phyloP scores from a whole-genome alignment of 2,329 filamentous ascomycete genomes.

The Fusarium pininemorale region DNA sequence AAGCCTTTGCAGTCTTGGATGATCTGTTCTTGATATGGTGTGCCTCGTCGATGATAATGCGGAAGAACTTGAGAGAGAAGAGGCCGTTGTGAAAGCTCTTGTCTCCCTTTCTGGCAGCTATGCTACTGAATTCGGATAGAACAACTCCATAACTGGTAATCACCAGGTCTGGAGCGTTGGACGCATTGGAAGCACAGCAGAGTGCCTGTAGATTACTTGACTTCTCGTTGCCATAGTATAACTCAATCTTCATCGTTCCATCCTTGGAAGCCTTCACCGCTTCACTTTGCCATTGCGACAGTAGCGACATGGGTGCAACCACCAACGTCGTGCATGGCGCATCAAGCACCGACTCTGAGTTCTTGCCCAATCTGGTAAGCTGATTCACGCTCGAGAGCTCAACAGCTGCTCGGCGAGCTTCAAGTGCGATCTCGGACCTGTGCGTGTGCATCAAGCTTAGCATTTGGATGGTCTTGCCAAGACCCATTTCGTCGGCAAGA shows the following conservation, averaged over 20 bases:
- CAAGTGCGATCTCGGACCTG: conserved; percentile 63
- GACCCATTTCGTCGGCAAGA: conserved; percentile 95
- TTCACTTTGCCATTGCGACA: conserved; percentile 98
- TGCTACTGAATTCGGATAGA: conserved; percentile 82
- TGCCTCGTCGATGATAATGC: conserved; percentile 93
- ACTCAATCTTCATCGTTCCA: conserved; percentile 82
- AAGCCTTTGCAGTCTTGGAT: conserved; percentile 94
- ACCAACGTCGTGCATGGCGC: conserved; percentile 93
- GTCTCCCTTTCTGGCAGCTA: conserved; percentile 73
- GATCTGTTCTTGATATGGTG: conserved; percentile 91
- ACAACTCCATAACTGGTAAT: conserved; percentile 96
- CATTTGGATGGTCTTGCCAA: conserved; percentile 99
- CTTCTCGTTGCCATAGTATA: conserved; percentile 95
- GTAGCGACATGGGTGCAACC: conserved; percentile 93
- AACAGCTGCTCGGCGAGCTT: conserved; percentile 46
- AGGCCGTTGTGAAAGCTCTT: conserved; percentile 74
- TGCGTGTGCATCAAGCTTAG: conserved; percentile 91
- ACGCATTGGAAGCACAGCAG: conserved; percentile 78
- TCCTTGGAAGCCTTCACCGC: conserved; percentile 88
- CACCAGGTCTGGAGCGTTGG: conserved; percentile 84
- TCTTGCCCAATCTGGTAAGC: conserved; percentile 69
- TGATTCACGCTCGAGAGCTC: conserved; percentile 61
- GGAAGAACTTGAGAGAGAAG: conserved; percentile 94
- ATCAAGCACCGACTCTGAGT: conserved; percentile 64
- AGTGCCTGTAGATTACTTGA: conserved; percentile 78